Conservation (phyloP, 2,329 filamentous ascomycete species). For the Drechslerella dactyloides region DNA sequence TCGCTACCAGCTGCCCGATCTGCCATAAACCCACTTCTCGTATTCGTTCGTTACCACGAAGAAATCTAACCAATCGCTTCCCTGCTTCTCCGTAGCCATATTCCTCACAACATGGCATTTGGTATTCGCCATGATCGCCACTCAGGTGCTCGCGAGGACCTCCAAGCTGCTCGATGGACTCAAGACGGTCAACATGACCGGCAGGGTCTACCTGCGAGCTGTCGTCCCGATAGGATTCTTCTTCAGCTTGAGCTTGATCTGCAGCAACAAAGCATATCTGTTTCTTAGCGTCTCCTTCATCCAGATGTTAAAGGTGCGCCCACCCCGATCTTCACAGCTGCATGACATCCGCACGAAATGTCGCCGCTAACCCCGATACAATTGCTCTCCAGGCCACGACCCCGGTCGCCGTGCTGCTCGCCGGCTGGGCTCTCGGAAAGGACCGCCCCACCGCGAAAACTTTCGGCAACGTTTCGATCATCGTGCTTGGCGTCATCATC, state of each 20-base stretch:
- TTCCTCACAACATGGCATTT: slow-evolving; percentile 96
- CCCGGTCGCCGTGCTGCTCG: slow-evolving; percentile 87
- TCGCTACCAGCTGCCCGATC: background rate
- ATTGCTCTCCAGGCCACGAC: slow-evolving; percentile 74
- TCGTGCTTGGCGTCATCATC: slow-evolving; percentile 92
- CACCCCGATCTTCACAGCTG: background rate
- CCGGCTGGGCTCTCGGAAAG: slow-evolving; percentile 85
- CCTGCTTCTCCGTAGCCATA: slow-evolving; percentile 58
- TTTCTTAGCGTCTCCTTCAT: slow-evolving; percentile 97
- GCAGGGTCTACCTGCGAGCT: slow-evolving; percentile 86
- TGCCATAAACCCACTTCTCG: background rate
- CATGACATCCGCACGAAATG: background rate
- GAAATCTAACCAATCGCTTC: slow-evolving; percentile 12
- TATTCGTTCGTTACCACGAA: slow-evolving; percentile 20
- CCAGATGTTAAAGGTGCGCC: slow-evolving; percentile 92
- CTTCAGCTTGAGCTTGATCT: slow-evolving; percentile 95
- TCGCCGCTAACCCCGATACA: slow-evolving; percentile 9
- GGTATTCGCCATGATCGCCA: slow-evolving; percentile 89
- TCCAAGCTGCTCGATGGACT: slow-evolving; percentile 89
- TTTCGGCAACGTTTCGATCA: slow-evolving; percentile 90
- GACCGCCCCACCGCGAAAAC: slow-evolving; percentile 83
- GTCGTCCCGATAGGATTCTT: slow-evolving; percentile 95
- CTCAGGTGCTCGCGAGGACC: slow-evolving; percentile 87
- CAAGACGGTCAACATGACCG: slow-evolving; percentile 97
- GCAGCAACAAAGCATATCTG: slow-evolving; percentile 92